phyloP scores from a whole-genome alignment of 192 early-diverging fungal species.

The Allomyces macrogynus region DNA sequence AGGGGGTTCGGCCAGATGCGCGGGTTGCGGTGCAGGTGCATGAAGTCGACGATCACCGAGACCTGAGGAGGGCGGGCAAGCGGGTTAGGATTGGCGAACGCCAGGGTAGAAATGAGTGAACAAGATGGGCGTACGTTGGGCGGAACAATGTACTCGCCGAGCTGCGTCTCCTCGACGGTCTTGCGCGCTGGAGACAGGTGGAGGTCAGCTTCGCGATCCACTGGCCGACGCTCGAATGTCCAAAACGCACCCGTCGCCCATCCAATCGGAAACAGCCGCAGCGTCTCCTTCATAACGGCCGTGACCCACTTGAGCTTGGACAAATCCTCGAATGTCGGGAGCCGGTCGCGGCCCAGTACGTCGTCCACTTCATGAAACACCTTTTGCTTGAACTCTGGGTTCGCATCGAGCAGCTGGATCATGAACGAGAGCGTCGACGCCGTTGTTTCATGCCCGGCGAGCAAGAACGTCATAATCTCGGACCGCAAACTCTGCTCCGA shows the following conservation, averaged over 20 bases:
- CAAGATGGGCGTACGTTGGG: neutral
- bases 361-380: neutral
- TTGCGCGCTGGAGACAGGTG: neutral
- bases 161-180: neutral
- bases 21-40: neutral
- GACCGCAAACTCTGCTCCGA: neutral
- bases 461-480: neutral
- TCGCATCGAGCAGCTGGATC: neutral
- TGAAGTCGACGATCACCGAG: neutral
- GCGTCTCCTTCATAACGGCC: neutral
- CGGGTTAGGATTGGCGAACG: no score
- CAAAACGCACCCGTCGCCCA: neutral
- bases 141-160: neutral
- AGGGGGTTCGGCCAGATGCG: neutral
- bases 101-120: no score
- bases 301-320: neutral
- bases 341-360: neutral
- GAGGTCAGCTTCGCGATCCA: no score
- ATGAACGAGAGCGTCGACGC: neutral
- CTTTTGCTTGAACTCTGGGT: neutral
- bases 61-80: no score
- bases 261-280: neutral
- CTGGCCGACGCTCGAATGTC: neutral
- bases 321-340: neutral
- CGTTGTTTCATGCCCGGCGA: neutral